Percentiles rank a stretch among this genome's conserved stretches.
Conservation (phyloP, 1,139 yeast species). For the Debaryomyces robertsiae region DNA sequence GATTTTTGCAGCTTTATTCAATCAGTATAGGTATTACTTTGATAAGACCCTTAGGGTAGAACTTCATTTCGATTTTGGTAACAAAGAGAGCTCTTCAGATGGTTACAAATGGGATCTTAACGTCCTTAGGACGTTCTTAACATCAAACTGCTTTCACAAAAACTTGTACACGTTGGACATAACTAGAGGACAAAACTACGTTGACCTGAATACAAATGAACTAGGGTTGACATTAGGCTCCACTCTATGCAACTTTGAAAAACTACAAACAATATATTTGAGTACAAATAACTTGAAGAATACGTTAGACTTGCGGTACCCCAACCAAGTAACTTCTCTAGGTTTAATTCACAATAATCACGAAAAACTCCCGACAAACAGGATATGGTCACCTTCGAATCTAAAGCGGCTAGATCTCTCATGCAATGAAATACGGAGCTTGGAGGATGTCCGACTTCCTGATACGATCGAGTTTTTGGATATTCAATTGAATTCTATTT, state of each 20-base stretch:
- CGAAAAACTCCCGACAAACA: conserved; percentile 14
- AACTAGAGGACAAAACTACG: conserved; percentile 18
- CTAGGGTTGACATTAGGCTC: conserved; percentile 10
- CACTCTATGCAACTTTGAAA: conserved; percentile 13
- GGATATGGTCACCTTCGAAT: conserved; percentile 17
- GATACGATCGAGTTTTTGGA: conserved; percentile 21
- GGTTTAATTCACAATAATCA: conserved; percentile 20
- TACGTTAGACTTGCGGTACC: conserved; percentile 16
- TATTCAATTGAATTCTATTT: conserved; percentile 19
- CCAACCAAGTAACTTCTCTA: conserved; percentile 15
- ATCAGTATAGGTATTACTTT: conserved; percentile 11
- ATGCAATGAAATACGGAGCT: conserved; percentile 17
- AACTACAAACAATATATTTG: conserved; percentile 18
- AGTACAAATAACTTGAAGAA: conserved; percentile 16
- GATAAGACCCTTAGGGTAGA: conserved; percentile 14
- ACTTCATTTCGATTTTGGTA: conserved; percentile 19
- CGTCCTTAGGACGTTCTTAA: conserved; percentile 11
- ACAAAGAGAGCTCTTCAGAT: conserved; percentile 12
- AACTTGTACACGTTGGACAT: conserved; percentile 19
- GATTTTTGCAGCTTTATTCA: conserved; percentile 6
- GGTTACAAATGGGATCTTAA: conserved; percentile 13
- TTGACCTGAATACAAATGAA: conserved; percentile 2
- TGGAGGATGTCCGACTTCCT: conserved; percentile 17
- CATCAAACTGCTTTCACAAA: conserved; percentile 10
- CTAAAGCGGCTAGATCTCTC: conserved; percentile 19